Percentiles rank a stretch among this genome's conserved stretches.
These are phyloP conservation scores for Citrus cavaleriei DNA, from an alignment of 345 rosid genomes.

Conservation along the genomic window DNA sequence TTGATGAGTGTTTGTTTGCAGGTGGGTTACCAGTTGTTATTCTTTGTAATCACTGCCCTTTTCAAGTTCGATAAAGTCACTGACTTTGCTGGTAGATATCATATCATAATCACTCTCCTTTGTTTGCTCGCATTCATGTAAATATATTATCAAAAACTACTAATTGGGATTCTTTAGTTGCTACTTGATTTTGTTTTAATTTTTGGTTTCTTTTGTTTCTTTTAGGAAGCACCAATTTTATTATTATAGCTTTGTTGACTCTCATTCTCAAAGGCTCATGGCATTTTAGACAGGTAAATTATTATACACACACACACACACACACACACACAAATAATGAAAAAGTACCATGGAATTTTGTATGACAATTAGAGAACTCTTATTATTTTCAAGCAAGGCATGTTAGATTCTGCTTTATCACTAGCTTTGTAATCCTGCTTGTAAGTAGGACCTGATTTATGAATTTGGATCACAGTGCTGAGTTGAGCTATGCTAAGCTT, in stretches of 20 bases:
- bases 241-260: constrained; percentile 74
- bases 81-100: constrained; percentile 75
- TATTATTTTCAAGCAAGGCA: neutral
- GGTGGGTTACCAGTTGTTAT: constrained; percentile 74
- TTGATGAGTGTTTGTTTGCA: constrained; percentile 17
- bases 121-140: no score
- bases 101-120: neutral
- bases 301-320: no score
- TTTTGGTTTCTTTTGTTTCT: neutral
- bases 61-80: constrained; percentile 89
- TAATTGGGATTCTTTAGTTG: constrained; percentile 4
- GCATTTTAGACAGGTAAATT: constrained; percentile 81
- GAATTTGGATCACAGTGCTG: no score
- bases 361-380: neutral
- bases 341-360: neutral
- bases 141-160: neutral
- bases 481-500: no score
- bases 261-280: constrained; percentile 71
- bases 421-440: neutral
- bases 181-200: neutral
- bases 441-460: neutral
- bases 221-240: constrained; percentile 87
- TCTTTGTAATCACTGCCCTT: constrained; percentile 77
- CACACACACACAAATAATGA: no score
- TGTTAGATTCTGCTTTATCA: neutral